These are phyloP conservation scores for Sphagnum magellanicum DNA, from an alignment of 228 moss, liverwort and hornwort species.

Conservation along the genomic window DNA sequence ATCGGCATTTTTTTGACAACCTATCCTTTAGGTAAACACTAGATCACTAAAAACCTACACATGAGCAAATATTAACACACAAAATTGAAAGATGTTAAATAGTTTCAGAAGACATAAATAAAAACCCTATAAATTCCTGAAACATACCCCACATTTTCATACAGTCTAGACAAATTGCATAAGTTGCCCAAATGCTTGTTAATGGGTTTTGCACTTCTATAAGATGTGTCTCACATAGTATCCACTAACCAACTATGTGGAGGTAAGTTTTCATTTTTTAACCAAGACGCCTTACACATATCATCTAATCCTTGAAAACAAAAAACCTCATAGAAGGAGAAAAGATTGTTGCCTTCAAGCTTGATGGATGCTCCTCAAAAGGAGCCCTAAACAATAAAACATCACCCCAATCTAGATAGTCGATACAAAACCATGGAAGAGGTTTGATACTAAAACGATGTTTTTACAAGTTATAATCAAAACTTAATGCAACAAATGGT, in stretches of 20 bases:
- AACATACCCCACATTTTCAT: no score
- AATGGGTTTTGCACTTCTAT: neutral
- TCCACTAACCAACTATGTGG: neutral
- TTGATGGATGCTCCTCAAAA: neutral
- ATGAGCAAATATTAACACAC: no score
- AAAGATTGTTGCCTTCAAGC: neutral
- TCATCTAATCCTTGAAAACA: neutral
- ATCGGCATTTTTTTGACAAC: neutral
- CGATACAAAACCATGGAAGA: neutral
- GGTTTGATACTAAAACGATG: neutral
- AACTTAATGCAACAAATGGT: neutral
- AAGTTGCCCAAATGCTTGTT: neutral
- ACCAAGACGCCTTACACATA: neutral
- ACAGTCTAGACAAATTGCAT: neutral
- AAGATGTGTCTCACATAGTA: neutral
- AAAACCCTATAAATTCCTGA: no score
- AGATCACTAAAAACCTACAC: no score
- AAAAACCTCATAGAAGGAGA: neutral
- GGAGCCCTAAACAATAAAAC: neutral
- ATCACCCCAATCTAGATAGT: neutral
- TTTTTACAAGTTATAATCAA: neutral
- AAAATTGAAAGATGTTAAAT: no score
- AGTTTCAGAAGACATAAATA: no score
- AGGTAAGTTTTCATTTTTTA: neutral
- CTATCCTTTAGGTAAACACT: neutral